Evolutionary conservation across 305 asterid species (phyloP), one percentile per base, ranked within the genome.

Genomic region (Petunia hybrid): DNA sequence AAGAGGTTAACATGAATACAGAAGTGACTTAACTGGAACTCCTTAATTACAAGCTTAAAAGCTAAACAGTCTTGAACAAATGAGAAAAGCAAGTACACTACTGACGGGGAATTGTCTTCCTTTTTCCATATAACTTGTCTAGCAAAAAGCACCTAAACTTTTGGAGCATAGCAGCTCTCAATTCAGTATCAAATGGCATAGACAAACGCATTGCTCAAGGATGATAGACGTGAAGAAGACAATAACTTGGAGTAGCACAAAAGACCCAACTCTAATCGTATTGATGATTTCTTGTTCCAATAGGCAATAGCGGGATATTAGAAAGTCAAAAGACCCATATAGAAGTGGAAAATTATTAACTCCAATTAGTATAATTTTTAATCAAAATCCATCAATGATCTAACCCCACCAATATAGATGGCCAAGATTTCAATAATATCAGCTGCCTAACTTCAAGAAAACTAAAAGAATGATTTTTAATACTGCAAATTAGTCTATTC

Each of bases 281-380:
- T 31, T 61, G 22, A 61, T 61, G 31, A 36, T 48, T 71, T 71
- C 78, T 70, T 71, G 43, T 71, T 48, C 35, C 61, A 71, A 31
- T 70, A 31, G 61, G 77, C 22, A 70, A 69, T 10, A 70, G n/a
- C 3, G 9, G 10, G 45, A 31, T 70, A 70, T 46, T 70, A 46
- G 77, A 70, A 35, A 31, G 31, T 70, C 45, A 12, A 35, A 71
- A 45, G 22, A 41, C 12, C 8, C 61, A 71, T 71, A 48, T 5
- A 35, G 31, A 48, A 35, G n/a, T 71, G 8, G 51, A 66, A 40
- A 40, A n/a, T 69, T 7, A 3, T 10, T 16, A 4, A 16, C 56
- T 68, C 57, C 61, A 48, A 13, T 46, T 9, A 31, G 61, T 48
- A 71, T 4, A 38, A 1, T 71, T 46, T 48, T 48, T 31, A 71